phyloP scores from a whole-genome alignment of 2,329 filamentous ascomycete species.

The Cryphonectria japonica region DNA sequence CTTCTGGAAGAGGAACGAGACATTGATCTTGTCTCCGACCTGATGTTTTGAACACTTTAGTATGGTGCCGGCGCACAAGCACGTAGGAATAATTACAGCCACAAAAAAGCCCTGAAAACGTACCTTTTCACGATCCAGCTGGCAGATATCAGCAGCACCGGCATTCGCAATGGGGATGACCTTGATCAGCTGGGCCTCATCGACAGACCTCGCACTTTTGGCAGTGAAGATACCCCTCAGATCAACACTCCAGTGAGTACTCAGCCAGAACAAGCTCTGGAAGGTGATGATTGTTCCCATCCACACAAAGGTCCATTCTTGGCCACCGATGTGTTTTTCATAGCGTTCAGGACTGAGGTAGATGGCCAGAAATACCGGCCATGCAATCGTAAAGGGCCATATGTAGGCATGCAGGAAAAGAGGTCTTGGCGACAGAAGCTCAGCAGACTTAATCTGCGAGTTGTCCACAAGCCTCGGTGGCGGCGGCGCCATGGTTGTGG shows the following conservation, averaged over 20 bases:
- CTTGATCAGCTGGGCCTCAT: slow-evolving; percentile 85
- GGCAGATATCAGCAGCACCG: slow-evolving; percentile 85
- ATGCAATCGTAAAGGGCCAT: slow-evolving; percentile 90
- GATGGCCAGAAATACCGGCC: slow-evolving; percentile 88
- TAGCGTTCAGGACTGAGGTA: slow-evolving; percentile 85
- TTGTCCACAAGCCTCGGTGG: slow-evolving; percentile 74
- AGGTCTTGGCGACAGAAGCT: slow-evolving; percentile 85
- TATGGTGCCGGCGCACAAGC: background rate
- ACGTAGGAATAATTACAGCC: slow-evolving; percentile 15
- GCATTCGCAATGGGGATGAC: slow-evolving; percentile 89
- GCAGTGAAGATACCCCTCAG: slow-evolving; percentile 82
- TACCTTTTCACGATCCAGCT: slow-evolving; percentile 74
- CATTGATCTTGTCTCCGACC: slow-evolving; percentile 73
- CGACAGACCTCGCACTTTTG: slow-evolving; percentile 68
- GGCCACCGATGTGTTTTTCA: slow-evolving; percentile 86
- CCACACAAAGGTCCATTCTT: slow-evolving; percentile 98
- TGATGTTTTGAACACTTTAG: slow-evolving; percentile 37
- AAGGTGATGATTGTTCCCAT: slow-evolving; percentile 83
- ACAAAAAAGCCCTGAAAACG: slow-evolving; percentile 23
- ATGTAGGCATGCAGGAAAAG: slow-evolving; percentile 83
- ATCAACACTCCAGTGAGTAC: slow-evolving; percentile 96
- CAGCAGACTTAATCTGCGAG: slow-evolving; percentile 83
- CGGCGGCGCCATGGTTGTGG: slow-evolving; percentile 56
- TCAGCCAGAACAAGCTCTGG: slow-evolving; percentile 90
- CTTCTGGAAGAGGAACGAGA: slow-evolving; percentile 97